These are phyloP conservation scores for Spizellomyces punctatus DNA, from an alignment of 192 early-diverging fungal species.

Conservation along the genomic window DNA sequence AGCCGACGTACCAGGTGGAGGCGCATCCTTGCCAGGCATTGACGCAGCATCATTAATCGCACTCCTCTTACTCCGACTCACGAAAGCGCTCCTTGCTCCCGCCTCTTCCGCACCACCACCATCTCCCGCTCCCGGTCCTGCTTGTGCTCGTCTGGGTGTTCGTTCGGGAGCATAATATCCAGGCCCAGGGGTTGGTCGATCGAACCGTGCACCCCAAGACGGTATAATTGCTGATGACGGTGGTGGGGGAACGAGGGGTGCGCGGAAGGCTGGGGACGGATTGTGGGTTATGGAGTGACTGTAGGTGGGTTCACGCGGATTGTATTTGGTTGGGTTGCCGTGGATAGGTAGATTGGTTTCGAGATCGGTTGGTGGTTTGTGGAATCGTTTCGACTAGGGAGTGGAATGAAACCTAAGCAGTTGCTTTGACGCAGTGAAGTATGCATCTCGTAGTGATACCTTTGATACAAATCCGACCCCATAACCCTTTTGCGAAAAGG, in stretches of 20 bases:
- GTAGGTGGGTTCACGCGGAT: constrained; percentile 35
- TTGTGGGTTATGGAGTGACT: constrained; percentile 33
- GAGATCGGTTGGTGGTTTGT: constrained; percentile 42
- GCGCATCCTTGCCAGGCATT: constrained; percentile 42
- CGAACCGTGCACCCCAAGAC: constrained; percentile 19
- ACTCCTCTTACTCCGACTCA: constrained; percentile 38
- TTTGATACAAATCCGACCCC: constrained; percentile 55
- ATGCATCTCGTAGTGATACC: constrained; percentile 18
- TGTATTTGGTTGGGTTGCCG: constrained; percentile 36
- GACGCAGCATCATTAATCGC: constrained; percentile 40
- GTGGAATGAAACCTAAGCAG: background rate
- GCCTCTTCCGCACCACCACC: constrained; percentile 2
- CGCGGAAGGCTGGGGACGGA: constrained; percentile 46
- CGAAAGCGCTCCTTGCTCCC: constrained; percentile 41
- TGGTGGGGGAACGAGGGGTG: constrained; percentile 17
- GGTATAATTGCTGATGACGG: constrained; percentile 10
- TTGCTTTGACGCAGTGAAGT: background rate
- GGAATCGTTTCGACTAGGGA: constrained; percentile 29
- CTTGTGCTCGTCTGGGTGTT: constrained; percentile 4
- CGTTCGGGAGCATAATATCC: constrained; percentile 5
- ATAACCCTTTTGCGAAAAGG: constrained; percentile 46
- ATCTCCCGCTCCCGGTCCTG: constrained; percentile 31
- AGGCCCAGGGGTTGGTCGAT: constrained; percentile 17
- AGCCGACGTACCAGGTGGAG: constrained; percentile 41
- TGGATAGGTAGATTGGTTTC: constrained; percentile 24